These are phyloP conservation scores for Omphalea diandra DNA, from an alignment of 441 rosid genomes.

Conservation along the genomic window DNA sequence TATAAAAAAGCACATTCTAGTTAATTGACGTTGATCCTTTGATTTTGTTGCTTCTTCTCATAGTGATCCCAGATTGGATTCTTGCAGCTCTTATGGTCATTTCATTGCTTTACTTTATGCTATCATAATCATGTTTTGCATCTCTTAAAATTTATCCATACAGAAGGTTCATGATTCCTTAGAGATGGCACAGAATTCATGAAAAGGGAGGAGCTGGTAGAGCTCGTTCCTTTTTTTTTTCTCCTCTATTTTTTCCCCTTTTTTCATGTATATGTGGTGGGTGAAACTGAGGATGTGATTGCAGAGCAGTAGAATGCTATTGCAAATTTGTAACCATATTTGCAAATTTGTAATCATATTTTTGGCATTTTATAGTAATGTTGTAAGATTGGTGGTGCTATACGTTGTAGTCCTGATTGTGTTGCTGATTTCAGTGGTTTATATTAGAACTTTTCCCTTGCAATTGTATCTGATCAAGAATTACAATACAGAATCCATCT, in stretches of 20 bases:
- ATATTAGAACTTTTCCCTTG: background rate
- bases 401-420: background rate
- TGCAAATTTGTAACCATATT: too few relatives aligned
- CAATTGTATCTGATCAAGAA: background rate
- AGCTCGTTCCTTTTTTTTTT: background rate
- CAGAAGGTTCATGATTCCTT: too few relatives aligned
- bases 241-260: too few relatives aligned
- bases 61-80: background rate
- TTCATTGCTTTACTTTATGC: background rate
- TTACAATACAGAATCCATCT: background rate
- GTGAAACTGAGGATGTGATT: too few relatives aligned
- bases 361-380: background rate
- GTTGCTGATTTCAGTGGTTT: background rate
- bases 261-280: too few relatives aligned
- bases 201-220: too few relatives aligned
- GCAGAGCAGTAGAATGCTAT: too few relatives aligned
- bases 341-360: background rate
- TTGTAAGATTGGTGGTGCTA: background rate
- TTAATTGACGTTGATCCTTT: background rate
- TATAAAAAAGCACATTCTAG: background rate
- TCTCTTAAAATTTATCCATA: too few relatives aligned
- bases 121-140: too few relatives aligned
- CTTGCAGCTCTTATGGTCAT: background rate
- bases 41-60: background rate
- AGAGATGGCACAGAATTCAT: too few relatives aligned